Evolutionary conservation across 371 early-diverging fungal genomes (phyloP).

Genomic region (Sporodiniella umbellata): DNA sequence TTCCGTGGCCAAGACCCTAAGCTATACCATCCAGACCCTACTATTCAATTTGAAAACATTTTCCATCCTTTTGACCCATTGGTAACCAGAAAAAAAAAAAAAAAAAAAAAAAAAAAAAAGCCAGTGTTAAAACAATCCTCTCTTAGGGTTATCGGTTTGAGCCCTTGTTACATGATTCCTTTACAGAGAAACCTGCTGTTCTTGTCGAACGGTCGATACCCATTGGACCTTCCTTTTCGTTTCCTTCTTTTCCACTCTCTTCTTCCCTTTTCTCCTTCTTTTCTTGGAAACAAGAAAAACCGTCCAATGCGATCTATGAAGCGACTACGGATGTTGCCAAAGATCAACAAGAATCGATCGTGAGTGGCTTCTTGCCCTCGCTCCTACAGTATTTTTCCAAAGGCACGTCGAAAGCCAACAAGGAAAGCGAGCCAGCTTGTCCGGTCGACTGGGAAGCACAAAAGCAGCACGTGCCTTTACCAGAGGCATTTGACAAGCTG

Average conservation of each 20-base stretch:
- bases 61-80: conserved; percentile 69
- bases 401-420: conserved; percentile 18
- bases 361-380: conserved; percentile 19
- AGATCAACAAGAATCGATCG: neutral
- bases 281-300: conserved; percentile 29
- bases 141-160: conserved; percentile 48
- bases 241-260: conserved; percentile 40
- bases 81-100: conserved; percentile 12
- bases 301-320: conserved; percentile 10
- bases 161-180: conserved; percentile 43
- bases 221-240: conserved; percentile 39
- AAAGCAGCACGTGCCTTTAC: conserved; percentile 20
- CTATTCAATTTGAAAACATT: conserved; percentile 57
- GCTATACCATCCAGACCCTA: conserved; percentile 47
- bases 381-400: conserved; percentile 26
- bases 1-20: conserved; percentile 55
- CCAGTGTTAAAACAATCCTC: neutral
- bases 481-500: conserved; percentile 22
- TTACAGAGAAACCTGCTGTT: conserved; percentile 48
- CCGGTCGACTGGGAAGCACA: neutral
- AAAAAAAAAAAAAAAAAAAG: neutral
- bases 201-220: conserved; percentile 40
- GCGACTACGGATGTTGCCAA: conserved; percentile 11
- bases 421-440: no score
- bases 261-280: conserved; percentile 36